A percentile compares a stretch with the other conserved stretches of the same genome.
phyloP scores from a whole-genome alignment of 2,329 filamentous ascomycete genomes.

The Stachybotrys echinatus region DNA sequence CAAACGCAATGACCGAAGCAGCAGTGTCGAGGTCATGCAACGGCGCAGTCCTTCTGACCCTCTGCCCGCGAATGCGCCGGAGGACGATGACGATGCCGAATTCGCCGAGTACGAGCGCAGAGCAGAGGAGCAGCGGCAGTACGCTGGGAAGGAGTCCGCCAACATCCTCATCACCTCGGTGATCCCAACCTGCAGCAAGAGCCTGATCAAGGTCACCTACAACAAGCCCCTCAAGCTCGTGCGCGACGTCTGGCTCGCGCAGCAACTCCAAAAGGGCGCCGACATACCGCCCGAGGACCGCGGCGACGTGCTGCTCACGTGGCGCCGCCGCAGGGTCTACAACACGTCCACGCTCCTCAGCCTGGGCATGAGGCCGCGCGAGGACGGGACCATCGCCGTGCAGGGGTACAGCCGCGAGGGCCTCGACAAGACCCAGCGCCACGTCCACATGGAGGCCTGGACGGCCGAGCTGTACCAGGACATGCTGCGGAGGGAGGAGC shows the following conservation, averaged over 20 bases:
- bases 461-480: conserved; percentile 56
- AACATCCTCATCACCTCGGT: conserved; percentile 51
- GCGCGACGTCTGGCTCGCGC: conserved; percentile 62
- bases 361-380: conserved; percentile 52
- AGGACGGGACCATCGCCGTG: conserved; percentile 34
- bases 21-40: conserved; percentile 10
- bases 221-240: conserved; percentile 64
- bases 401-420: conserved; percentile 32
- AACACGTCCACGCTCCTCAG: conserved; percentile 68
- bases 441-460: conserved; percentile 73
- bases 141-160: conserved; percentile 15
- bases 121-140: conserved; percentile 28
- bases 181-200: conserved; percentile 50
- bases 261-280: conserved; percentile 42
- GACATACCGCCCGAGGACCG: conserved; percentile 33
- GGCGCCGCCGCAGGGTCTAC: conserved; percentile 68
- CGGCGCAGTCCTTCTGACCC: conserved; percentile 4
- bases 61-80: conserved; percentile 10
- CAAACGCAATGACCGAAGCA: background rate
- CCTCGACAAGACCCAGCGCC: conserved; percentile 43
- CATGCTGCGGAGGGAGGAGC: conserved; percentile 44
- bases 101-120: conserved; percentile 40
- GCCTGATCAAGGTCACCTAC: conserved; percentile 51
- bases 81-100: conserved; percentile 33
- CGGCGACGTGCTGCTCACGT: conserved; percentile 68